Percentiles rank a stretch among this genome's conserved stretches.
Evolutionary conservation across 179 eudicot genomes (phyloP).

Genomic region (Silene coronaria): DNA sequence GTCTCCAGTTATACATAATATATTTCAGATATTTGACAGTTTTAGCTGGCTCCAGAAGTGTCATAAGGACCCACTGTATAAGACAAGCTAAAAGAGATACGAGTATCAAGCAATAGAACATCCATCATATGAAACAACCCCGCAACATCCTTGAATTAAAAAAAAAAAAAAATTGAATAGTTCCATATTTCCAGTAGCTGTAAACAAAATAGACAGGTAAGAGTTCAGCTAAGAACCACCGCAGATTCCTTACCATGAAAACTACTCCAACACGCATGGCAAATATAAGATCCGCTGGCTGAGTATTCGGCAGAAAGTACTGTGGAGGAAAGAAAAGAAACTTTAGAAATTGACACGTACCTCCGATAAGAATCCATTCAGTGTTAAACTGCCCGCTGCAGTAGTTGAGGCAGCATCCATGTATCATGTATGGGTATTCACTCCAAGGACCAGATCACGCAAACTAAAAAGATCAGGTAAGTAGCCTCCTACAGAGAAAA

Average conservation of each 20-base stretch:
- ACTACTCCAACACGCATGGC: no score
- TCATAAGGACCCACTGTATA: conserved; percentile 89
- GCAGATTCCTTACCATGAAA: no score
- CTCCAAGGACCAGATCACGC: conserved; percentile 64
- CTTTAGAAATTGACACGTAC: conserved; percentile 28
- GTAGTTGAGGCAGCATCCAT: no score
- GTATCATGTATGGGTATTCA: conserved; percentile 65
- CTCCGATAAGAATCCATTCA: conserved; percentile 75
- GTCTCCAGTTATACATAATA: conserved; percentile 72
- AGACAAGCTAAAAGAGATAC: neutral
- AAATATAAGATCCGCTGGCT: no score
- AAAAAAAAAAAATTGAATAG: neutral
- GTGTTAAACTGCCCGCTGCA: conserved; percentile 62
- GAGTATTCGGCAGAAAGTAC: no score
- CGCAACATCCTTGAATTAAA: no score
- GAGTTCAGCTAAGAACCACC: no score
- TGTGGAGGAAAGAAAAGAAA: neutral
- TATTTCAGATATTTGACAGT: conserved; percentile 76
- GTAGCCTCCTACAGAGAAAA: neutral
- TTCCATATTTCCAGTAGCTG: neutral
- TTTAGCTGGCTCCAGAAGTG: conserved; percentile 72
- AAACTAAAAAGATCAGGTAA: conserved; percentile 4
- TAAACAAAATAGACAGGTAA: neutral
- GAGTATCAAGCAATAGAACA: no score
- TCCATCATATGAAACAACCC: no score